Conservation (phyloP, 2,329 filamentous ascomycete species). For the Cryphonectria parasitica region DNA sequence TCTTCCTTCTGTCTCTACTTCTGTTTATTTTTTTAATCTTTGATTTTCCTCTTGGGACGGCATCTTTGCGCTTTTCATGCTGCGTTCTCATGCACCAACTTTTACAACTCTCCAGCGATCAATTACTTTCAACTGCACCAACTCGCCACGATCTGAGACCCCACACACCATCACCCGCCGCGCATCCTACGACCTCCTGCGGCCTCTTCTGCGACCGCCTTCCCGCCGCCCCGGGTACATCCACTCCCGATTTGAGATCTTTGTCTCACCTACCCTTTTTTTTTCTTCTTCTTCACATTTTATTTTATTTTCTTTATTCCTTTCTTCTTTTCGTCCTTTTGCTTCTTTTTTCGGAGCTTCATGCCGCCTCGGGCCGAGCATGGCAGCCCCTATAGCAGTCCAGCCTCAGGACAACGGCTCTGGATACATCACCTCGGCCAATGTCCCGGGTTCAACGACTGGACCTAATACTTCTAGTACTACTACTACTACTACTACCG, state of each 20-base stretch:
- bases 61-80: not conserved
- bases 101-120: not conserved
- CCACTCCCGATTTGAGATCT: not conserved
- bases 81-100: not conserved
- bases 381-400: constrained; percentile 27
- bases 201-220: constrained; percentile 5
- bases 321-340: not conserved
- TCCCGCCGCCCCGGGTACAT: not conserved
- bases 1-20: not conserved
- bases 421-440: constrained; percentile 21
- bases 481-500: not conserved
- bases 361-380: constrained; percentile 25
- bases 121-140: not conserved
- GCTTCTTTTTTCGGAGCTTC: constrained; percentile 5
- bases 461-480: not conserved
- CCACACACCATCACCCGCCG: constrained; percentile 2
- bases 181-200: constrained; percentile 12
- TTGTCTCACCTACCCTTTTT: not conserved
- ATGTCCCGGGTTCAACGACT: constrained; percentile 20
- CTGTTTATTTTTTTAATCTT: not conserved
- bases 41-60: no score
- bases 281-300: no score
- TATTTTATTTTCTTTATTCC: not conserved
- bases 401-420: constrained; percentile 25
- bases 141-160: not conserved